Percentiles rank a stretch among this genome's conserved stretches.
Conservation (phyloP, 495 filamentous ascomycete species). For the Podospora australis region DNA sequence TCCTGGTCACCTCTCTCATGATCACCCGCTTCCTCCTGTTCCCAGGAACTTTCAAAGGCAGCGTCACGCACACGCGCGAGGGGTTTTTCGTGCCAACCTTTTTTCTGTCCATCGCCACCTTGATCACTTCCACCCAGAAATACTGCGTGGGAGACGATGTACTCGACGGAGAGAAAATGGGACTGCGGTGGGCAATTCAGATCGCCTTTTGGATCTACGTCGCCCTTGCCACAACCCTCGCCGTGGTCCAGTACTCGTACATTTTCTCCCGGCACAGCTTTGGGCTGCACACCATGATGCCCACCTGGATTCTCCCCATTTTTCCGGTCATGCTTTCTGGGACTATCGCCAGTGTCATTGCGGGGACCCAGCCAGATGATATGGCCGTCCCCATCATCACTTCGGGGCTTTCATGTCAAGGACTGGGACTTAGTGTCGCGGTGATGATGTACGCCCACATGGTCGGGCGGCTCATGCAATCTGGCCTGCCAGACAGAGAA, state of each 20-base stretch:
- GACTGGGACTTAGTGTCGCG: constrained; percentile 44
- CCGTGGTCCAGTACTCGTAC: constrained; percentile 45
- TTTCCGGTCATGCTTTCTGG: constrained; percentile 52
- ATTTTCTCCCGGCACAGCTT: constrained; percentile 39
- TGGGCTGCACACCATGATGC: constrained; percentile 41
- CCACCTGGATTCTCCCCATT: constrained; percentile 53
- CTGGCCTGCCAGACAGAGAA: constrained; percentile 44
- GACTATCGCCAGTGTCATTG: constrained; percentile 42
- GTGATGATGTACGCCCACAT: constrained; percentile 54
- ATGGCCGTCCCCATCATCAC: constrained; percentile 40
- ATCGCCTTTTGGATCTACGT: constrained; percentile 51
- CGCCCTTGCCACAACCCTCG: constrained; percentile 35
- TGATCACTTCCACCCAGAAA: constrained; percentile 53
- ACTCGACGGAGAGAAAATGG: constrained; percentile 24
- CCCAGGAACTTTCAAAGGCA: constrained; percentile 43
- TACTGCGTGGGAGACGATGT: constrained; percentile 47
- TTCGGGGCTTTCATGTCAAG: constrained; percentile 48
- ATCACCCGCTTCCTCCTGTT: constrained; percentile 51
- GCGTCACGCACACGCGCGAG: constrained; percentile 57
- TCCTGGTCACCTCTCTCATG: constrained; percentile 45
- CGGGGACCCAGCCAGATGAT: constrained; percentile 35
- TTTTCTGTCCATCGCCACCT: constrained; percentile 57
- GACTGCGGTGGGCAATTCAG: constrained; percentile 32
- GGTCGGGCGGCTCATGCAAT: constrained; percentile 55
- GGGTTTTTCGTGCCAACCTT: constrained; percentile 64